Percentiles rank a stretch among this genome's conserved stretches.
phyloP scores from a whole-genome alignment of 176 grass and related monocot species.

The Echinochloa phyllopogon region DNA sequence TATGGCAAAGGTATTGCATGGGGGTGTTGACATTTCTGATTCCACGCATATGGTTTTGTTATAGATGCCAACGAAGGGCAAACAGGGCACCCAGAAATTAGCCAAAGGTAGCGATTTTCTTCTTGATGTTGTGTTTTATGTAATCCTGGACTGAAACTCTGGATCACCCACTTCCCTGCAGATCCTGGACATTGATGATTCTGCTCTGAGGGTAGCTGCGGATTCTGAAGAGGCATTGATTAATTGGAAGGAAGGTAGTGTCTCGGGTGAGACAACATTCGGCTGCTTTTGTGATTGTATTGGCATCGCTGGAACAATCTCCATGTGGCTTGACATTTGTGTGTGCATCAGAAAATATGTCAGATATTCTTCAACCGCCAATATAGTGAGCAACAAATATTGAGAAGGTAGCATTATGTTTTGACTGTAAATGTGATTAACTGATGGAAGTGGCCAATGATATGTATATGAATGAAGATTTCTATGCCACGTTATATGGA shows the following conservation, averaged over 20 bases:
- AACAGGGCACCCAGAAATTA: constrained; percentile 13
- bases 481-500: not conserved
- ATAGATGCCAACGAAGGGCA: constrained; percentile 8
- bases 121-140: not conserved
- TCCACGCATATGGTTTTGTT: constrained; percentile 16
- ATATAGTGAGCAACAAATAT: not conserved
- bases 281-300: not conserved
- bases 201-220: not conserved
- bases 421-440: not conserved
- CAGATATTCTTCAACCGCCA: not conserved
- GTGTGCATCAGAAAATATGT: not conserved
- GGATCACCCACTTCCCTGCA: not conserved
- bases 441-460: not conserved
- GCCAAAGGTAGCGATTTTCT: not conserved
- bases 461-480: not conserved
- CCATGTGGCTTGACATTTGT: not conserved
- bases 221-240: not conserved
- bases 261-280: not conserved
- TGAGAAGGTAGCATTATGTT: not conserved
- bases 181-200: not conserved
- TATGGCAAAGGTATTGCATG: constrained; percentile 6
- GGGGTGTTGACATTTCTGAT: constrained; percentile 9
- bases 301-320: not conserved
- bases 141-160: not conserved
- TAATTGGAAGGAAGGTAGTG: not conserved